Base-by-base conservation (phyloP, 1,139 yeast species). In the Yamadazyma sp. region DNA sequence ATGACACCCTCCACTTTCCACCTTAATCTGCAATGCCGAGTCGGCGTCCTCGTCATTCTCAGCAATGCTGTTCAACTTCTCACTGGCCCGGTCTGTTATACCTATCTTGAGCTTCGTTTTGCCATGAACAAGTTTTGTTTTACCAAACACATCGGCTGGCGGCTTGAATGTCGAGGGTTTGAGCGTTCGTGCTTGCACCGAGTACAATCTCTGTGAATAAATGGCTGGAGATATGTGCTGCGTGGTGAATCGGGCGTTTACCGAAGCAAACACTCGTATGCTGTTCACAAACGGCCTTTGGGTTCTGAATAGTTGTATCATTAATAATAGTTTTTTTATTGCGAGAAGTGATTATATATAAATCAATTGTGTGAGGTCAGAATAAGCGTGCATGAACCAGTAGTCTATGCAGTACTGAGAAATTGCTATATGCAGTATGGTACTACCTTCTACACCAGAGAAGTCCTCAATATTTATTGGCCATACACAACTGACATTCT, bases 1-100 rank as follows among this genome's bases (percentile, higher is more conserved):
- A 59, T 92, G 99, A 59, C 98, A 94, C 3, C 99, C 99, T 6
- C 98, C 99, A 53, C 96, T 86, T 52, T 90, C 97, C 5, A 94
- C 97, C n/a, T 75, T 67, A 6, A 94, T 78, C 35, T 84, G 69
- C 30, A 92, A 66, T 0, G 86, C 86, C n/a, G 82, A 54, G 34
- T 80, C 66, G 0, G 80, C 76, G 39, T 82, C 76, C 10, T 66
- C 52, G 46, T 89, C 96, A 2, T 67, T 73, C 15, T 60, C 52
- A 12, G 81, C 75, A 12, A 90, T 78, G 10, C 57, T 57, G 22
- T 73, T 75, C 34, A 92, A 66, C 57, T 85, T 80, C 15, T 61
- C 52, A 33, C 64, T 54, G 11, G 78, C 78, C 35, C 70, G 45
- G 24, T 57, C 55, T 1, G 76, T 67, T 28, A 72, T 70, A 7